Evolutionary conservation across 108 stramenopile genomes (phyloP).

Genomic region (Nannochloropsis granulata): DNA sequence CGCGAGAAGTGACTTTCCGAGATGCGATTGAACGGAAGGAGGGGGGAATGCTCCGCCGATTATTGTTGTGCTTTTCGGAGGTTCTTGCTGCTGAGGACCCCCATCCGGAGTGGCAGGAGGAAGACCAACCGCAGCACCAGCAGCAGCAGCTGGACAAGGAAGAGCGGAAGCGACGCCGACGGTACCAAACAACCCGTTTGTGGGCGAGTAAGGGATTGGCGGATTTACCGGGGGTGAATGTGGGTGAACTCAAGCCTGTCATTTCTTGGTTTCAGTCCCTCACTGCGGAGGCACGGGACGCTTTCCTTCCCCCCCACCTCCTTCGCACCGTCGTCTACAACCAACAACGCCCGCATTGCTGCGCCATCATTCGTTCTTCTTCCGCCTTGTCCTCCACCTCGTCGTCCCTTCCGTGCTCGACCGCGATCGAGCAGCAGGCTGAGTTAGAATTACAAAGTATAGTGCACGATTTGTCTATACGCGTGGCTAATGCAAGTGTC

Average conservation of each 20-base stretch:
- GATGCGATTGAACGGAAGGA: neutral
- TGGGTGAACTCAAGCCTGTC: neutral
- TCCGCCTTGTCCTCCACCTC: neutral
- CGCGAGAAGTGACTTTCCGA: neutral
- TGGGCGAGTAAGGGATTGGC: neutral
- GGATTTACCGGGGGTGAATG: neutral
- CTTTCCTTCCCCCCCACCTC: neutral
- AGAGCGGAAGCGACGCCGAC: neutral
- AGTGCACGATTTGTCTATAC: neutral
- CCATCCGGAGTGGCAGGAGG: neutral
- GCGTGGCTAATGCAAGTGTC: neutral
- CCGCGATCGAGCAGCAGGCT: neutral
- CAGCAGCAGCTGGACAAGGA: neutral
- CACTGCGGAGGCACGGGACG: neutral
- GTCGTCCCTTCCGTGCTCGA: neutral
- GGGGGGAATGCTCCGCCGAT: neutral
- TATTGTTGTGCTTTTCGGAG: neutral
- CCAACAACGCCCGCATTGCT: neutral
- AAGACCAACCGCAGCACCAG: neutral
- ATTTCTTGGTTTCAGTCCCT: neutral
- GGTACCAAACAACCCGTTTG: neutral
- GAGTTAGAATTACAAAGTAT: neutral
- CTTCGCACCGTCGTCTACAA: neutral
- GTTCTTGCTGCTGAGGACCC: neutral
- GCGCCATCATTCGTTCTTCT: neutral